A percentile compares a stretch with the other conserved stretches of the same genome.
Conservation (phyloP, 2,329 filamentous ascomycete species). For the Aspergillus ochraceoroseus region DNA sequence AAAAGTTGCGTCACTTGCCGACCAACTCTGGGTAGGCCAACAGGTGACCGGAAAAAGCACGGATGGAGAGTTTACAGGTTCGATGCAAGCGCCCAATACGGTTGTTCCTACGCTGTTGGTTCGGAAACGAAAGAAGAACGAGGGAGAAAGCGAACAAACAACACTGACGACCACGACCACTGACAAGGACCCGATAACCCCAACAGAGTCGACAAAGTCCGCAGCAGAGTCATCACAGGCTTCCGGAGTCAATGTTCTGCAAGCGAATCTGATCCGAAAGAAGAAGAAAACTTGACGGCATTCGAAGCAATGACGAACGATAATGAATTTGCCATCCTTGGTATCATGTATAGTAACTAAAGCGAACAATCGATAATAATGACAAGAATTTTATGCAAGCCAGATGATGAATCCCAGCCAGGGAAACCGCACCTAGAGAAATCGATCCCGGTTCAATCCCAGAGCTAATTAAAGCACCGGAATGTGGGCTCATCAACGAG, state of each 20-base stretch:
- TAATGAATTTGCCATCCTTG: conserved; percentile 1
- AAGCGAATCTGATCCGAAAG: conserved; percentile 37
- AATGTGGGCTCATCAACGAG: no score
- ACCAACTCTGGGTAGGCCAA: conserved; percentile 36
- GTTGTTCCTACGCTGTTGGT: conserved; percentile 31
- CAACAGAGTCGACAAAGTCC: no score
- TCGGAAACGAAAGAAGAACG: conserved; percentile 39
- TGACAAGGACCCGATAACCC: no score
- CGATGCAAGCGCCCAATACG: conserved; percentile 20
- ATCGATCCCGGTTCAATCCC: no score
- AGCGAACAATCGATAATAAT: no score
- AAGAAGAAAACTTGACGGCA: conserved; percentile 37
- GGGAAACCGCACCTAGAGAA: no score
- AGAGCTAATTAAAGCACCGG: no score
- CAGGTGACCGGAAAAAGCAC: conserved; percentile 31
- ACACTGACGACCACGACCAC: no score
- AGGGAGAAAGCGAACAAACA: no score
- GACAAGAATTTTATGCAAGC: no score
- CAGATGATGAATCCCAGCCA: no score
- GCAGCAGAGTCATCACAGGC: no score
- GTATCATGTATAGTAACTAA: conserved; percentile 3
- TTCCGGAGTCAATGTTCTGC: conserved; percentile 40
- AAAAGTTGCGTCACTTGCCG: conserved; percentile 39
- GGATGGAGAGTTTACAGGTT: conserved; percentile 13
- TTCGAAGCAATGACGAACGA: conserved; percentile 2